Percentiles rank a stretch among this genome's conserved stretches.
Evolutionary conservation across 2,329 filamentous ascomycete species (phyloP).

Genomic region (Ambrosiella xylebori): DNA sequence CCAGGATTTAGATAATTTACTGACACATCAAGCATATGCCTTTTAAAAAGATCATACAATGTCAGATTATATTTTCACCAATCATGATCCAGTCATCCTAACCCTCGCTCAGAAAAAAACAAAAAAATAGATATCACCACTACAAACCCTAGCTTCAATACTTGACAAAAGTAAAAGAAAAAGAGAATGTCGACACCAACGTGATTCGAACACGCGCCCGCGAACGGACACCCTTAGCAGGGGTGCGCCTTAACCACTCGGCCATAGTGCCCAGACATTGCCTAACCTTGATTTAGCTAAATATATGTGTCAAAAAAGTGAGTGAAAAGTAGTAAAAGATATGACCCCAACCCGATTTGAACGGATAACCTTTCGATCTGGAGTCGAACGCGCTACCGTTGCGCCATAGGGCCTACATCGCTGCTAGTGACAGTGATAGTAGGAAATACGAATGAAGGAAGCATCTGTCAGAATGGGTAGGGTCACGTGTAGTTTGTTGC

Average conservation of each 20-base stretch:
- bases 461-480: not conserved
- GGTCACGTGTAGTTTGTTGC: not conserved
- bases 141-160: not conserved
- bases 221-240: constrained; percentile 13
- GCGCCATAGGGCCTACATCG: constrained; percentile 6
- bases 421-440: not conserved
- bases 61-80: too few relatives aligned
- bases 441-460: not conserved
- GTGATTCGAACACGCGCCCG: constrained; percentile 14
- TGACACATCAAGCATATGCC: too few relatives aligned
- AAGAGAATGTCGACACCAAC: constrained; percentile 12
- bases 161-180: not conserved
- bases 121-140: not conserved
- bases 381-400: constrained; percentile 14
- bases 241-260: constrained; percentile 13
- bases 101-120: not conserved
- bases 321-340: not conserved
- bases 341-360: constrained; percentile 14
- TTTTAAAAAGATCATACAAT: too few relatives aligned
- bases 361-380: constrained; percentile 14
- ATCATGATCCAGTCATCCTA: too few relatives aligned
- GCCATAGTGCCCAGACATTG: constrained; percentile 8
- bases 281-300: not conserved
- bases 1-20: too few relatives aligned
- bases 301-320: not conserved